phyloP scores from a whole-genome alignment of 2,329 filamentous ascomycete species.

The Chalaropsis ovoidea region DNA sequence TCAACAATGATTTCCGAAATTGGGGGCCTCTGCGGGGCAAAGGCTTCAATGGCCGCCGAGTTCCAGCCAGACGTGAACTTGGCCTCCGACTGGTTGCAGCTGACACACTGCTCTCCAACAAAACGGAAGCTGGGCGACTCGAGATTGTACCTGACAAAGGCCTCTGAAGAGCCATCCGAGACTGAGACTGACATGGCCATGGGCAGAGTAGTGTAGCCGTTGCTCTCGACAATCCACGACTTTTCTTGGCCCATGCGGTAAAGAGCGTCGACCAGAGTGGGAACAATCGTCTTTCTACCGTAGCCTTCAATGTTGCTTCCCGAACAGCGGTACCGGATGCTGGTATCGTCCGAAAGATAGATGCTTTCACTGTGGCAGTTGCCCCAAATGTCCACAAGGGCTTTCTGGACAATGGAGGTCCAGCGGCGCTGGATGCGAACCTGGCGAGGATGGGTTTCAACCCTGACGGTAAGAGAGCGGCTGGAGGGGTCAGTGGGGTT shows the following conservation, averaged over 20 bases:
- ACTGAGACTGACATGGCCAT: slow-evolving; percentile 14
- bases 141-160: slow-evolving; percentile 13
- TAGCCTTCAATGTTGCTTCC: slow-evolving; percentile 16
- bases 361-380: slow-evolving; percentile 15
- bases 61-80: slow-evolving; percentile 11
- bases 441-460: slow-evolving; percentile 19
- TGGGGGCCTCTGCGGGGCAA: not conserved
- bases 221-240: slow-evolving; percentile 7
- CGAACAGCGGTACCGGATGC: slow-evolving; percentile 20
- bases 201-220: slow-evolving; percentile 14
- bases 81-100: not conserved
- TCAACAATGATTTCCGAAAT: slow-evolving; percentile 6
- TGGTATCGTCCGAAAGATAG: not conserved
- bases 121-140: not conserved
- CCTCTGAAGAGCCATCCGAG: slow-evolving; percentile 16
- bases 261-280: slow-evolving; percentile 18
- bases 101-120: slow-evolving; percentile 15
- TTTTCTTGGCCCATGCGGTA: slow-evolving; percentile 16
- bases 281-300: slow-evolving; percentile 16
- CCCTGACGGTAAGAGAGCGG: slow-evolving; percentile 1
- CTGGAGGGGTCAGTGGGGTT: slow-evolving; percentile 1
- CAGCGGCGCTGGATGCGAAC: slow-evolving; percentile 17
- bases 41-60: not conserved
- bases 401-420: slow-evolving; percentile 20
- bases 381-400: slow-evolving; percentile 21